phyloP scores from a whole-genome alignment of 1,284 basidiomycete genomes.

The Puccinia hordei region DNA sequence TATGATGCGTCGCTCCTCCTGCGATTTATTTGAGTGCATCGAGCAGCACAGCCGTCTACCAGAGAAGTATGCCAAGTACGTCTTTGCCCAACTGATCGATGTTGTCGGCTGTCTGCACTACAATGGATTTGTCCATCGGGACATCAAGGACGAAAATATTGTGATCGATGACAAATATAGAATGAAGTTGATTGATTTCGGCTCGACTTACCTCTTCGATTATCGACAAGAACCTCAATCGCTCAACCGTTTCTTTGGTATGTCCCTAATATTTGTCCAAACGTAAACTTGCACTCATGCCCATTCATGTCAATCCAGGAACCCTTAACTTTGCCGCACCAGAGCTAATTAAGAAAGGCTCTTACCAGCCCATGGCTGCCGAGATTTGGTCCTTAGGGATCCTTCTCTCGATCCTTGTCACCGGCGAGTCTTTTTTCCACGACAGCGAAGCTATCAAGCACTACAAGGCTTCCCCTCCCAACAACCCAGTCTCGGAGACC shows the following conservation, averaged over 20 bases:
- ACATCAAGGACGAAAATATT: constrained; percentile 61
- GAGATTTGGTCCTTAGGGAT: constrained; percentile 58
- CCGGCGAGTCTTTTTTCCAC: constrained; percentile 46
- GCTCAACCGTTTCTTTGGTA: constrained; percentile 37
- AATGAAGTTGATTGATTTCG: constrained; percentile 59
- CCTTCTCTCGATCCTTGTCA: constrained; percentile 57
- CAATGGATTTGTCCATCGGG: constrained; percentile 58
- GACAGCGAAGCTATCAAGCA: constrained; percentile 42
- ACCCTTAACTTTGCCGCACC: constrained; percentile 58
- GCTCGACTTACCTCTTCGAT: constrained; percentile 57
- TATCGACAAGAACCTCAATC: constrained; percentile 53
- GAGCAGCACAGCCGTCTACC: constrained; percentile 57
- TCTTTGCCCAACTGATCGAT: constrained; percentile 59
- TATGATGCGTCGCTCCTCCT: constrained; percentile 57
- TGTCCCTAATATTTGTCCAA: not conserved
- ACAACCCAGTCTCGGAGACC: constrained; percentile 5
- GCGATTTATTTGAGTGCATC: constrained; percentile 59
- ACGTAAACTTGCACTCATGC: not conserved
- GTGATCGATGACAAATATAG: constrained; percentile 57
- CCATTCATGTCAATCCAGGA: constrained; percentile 53
- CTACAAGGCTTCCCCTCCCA: constrained; percentile 36
- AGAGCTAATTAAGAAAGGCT: constrained; percentile 57
- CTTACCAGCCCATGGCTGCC: constrained; percentile 57
- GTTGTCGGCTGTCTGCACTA: constrained; percentile 57
- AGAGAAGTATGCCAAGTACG: constrained; percentile 57